Evolutionary conservation across 257 asterid genomes (phyloP).

Genomic region (Solanum medicagineum): DNA sequence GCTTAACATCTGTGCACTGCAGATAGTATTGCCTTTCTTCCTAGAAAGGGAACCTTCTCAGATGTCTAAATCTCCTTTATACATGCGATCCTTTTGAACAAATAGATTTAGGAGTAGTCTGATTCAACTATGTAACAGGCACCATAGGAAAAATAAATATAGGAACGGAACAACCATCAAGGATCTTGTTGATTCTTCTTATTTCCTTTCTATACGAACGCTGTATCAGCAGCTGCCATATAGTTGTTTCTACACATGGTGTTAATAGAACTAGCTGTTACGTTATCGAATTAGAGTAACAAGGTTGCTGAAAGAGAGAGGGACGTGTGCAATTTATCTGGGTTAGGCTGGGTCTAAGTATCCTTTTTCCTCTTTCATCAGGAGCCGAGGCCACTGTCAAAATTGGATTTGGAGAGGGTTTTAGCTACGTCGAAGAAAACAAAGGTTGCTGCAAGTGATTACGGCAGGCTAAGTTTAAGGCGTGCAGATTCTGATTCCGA

Average conservation of each 20-base stretch:
- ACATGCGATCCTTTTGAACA: not conserved
- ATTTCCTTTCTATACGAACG: not conserved
- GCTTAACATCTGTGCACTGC: not conserved
- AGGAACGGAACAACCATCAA: not conserved
- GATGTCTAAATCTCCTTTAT: not conserved
- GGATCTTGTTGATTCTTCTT: not conserved
- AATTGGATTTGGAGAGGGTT: conserved; percentile 54
- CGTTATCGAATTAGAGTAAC: not conserved
- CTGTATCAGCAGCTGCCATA: not conserved
- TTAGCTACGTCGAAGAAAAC: conserved; percentile 48
- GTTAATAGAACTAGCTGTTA: not conserved
- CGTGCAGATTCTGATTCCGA: conserved; percentile 33
- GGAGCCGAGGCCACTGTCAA: conserved; percentile 64
- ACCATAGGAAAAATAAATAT: not conserved
- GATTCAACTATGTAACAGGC: not conserved
- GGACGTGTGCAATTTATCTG: not conserved
- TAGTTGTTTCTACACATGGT: not conserved
- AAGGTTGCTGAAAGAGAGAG: not conserved
- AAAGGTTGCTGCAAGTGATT: conserved; percentile 62
- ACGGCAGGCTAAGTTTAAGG: conserved; percentile 24
- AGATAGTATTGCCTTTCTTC: not conserved
- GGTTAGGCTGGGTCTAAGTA: not conserved
- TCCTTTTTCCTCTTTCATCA: conserved; percentile 1
- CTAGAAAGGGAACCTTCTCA: not conserved
- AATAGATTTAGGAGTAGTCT: not conserved